Conservation (phyloP, 2,329 filamentous ascomycete genomes). For the Nectriaceae sp. region DNA sequence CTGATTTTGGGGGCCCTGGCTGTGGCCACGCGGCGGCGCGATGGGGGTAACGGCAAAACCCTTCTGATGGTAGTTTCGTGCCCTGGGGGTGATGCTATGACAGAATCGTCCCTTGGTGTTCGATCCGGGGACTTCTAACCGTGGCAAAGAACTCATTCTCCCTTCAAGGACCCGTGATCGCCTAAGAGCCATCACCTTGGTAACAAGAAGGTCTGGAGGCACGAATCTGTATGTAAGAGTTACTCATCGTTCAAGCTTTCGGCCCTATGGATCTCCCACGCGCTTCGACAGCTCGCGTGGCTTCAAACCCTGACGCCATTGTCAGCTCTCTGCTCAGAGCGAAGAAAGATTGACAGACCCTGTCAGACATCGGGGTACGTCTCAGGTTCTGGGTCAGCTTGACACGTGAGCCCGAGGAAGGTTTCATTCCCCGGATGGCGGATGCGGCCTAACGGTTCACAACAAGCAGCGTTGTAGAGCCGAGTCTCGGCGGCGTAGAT, state of each 20-base stretch:
- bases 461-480: slow-evolving; percentile 19
- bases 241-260: slow-evolving; percentile 22
- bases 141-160: slow-evolving; percentile 7
- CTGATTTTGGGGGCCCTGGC: slow-evolving; percentile 17
- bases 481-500: slow-evolving; percentile 11
- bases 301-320: slow-evolving; percentile 21
- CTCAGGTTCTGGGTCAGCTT: slow-evolving; percentile 22
- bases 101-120: slow-evolving; percentile 10
- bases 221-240: no score
- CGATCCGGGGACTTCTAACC: slow-evolving; percentile 14
- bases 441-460: slow-evolving; percentile 26
- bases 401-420: slow-evolving; percentile 28
- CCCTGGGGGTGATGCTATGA: slow-evolving; percentile 11
- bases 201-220: slow-evolving; percentile 19
- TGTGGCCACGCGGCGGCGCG: slow-evolving; percentile 12
- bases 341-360: slow-evolving; percentile 21
- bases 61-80: slow-evolving; percentile 7
- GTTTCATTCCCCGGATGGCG: slow-evolving; percentile 29
- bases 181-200: slow-evolving; percentile 18
- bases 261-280: slow-evolving; percentile 20
- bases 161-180: slow-evolving; percentile 15
- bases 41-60: slow-evolving; percentile 8
- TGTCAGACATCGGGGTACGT: slow-evolving; percentile 26
- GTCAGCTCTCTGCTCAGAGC: slow-evolving; percentile 15
- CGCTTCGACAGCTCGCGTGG: slow-evolving; percentile 19